Percentiles rank a stretch among this genome's conserved stretches.
Conservation (phyloP, 495 filamentous ascomycete species). For the Talaromyces ruber region DNA sequence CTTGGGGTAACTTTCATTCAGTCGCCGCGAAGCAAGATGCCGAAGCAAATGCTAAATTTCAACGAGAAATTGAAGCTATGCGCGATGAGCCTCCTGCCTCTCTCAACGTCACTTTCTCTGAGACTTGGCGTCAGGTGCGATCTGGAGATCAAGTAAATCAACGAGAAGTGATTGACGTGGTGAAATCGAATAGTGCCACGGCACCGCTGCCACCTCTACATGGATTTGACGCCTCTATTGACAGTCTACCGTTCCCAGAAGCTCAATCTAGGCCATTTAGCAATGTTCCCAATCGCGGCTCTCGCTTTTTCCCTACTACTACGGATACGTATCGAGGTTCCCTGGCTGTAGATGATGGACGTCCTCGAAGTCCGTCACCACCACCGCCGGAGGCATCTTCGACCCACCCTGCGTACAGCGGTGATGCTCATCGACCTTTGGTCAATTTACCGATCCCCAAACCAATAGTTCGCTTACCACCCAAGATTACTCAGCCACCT, state of each 20-base stretch:
- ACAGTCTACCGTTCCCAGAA: slow-evolving; percentile 28
- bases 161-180: slow-evolving; percentile 28
- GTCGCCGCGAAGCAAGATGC: slow-evolving; percentile 34
- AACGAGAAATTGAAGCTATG: slow-evolving; percentile 26
- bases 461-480: slow-evolving; percentile 66
- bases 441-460: slow-evolving; percentile 61
- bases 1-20: slow-evolving; percentile 44
- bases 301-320: slow-evolving; percentile 62
- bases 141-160: slow-evolving; percentile 36
- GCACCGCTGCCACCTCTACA: slow-evolving; percentile 22
- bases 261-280: slow-evolving; percentile 25
- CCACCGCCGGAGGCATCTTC: slow-evolving; percentile 62
- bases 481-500: slow-evolving; percentile 36
- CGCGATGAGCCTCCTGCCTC: slow-evolving; percentile 29
- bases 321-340: slow-evolving; percentile 30
- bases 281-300: slow-evolving; percentile 41
- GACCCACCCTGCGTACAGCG: slow-evolving; percentile 63
- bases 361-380: slow-evolving; percentile 45
- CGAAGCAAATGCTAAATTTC: slow-evolving; percentile 28
- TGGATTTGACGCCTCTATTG: slow-evolving; percentile 27
- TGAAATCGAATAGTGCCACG: slow-evolving; percentile 20
- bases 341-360: slow-evolving; percentile 19
- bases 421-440: slow-evolving; percentile 52
- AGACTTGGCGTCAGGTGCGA: slow-evolving; percentile 55
- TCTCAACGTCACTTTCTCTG: slow-evolving; percentile 43